These are phyloP conservation scores for Beauveria sp. DNA, from an alignment of 2,329 filamentous ascomycete genomes.

Conservation along the genomic window DNA sequence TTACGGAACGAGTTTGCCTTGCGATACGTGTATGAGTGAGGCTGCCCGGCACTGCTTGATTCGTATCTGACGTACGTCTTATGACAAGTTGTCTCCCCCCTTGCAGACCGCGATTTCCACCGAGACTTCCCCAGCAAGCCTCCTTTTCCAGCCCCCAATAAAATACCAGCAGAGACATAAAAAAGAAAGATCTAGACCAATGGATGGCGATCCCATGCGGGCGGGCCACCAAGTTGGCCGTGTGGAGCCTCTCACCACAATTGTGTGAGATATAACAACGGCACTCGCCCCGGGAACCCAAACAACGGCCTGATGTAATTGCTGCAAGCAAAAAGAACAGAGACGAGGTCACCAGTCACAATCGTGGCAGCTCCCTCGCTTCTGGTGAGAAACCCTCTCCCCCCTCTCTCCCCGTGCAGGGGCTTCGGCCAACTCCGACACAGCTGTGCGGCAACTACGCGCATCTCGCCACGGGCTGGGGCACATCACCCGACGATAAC, in stretches of 20 bases:
- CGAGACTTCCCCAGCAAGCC: too few species aligned
- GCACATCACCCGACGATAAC: not conserved
- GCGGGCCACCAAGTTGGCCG: not conserved
- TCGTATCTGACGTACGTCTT: too few species aligned
- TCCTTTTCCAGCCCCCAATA: too few species aligned
- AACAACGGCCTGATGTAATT: not conserved
- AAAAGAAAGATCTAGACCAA: not conserved
- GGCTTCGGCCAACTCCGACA: not conserved
- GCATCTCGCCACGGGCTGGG: not conserved
- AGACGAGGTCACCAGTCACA: not conserved
- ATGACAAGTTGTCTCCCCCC: too few species aligned
- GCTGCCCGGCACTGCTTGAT: too few species aligned
- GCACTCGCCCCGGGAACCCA: not conserved
- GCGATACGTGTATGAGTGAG: too few species aligned
- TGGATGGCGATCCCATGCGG: not conserved
- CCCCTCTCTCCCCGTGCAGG: not conserved
- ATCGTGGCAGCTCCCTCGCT: not conserved
- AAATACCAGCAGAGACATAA: too few species aligned
- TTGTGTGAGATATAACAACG: not conserved
- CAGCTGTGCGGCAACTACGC: conserved; percentile 3
- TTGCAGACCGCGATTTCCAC: too few species aligned
- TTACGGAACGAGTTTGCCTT: too few species aligned
- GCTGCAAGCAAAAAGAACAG: not conserved
- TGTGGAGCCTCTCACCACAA: not conserved
- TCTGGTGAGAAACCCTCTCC: not conserved